A percentile compares a stretch with the other conserved stretches of the same genome.
Conservation (phyloP, 2,329 filamentous ascomycete species). For the Botrytis fabae region DNA sequence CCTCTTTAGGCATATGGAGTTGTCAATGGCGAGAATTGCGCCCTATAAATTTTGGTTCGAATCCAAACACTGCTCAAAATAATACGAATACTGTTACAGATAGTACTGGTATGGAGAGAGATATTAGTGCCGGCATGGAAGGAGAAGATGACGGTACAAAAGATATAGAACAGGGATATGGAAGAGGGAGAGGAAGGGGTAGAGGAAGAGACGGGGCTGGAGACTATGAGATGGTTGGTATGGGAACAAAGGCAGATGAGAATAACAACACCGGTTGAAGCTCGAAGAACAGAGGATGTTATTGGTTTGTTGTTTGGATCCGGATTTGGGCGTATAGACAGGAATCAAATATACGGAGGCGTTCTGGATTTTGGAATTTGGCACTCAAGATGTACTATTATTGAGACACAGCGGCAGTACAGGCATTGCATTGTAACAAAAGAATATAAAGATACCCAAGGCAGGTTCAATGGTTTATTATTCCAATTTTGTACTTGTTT, state of each 20-base stretch:
- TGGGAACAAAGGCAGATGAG: conserved; percentile 47
- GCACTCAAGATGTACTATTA: conserved; percentile 12
- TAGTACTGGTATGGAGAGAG: conserved; percentile 29
- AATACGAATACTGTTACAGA: conserved; percentile 19
- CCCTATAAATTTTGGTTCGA: conserved; percentile 79
- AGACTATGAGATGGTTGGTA: conserved; percentile 65
- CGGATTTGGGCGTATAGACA: conserved; percentile 27
- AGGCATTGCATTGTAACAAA: conserved; percentile 27
- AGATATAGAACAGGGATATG: conserved; percentile 42
- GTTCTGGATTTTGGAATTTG: not conserved
- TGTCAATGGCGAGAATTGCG: conserved; percentile 87
- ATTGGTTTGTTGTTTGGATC: conserved; percentile 11
- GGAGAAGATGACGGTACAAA: conserved; percentile 28
- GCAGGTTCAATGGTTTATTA: conserved; percentile 25
- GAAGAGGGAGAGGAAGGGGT: conserved; percentile 52
- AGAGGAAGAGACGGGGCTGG: conserved; percentile 56
- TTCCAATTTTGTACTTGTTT: conserved; percentile 24
- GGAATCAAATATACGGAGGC: conserved; percentile 21
- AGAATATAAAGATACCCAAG: conserved; percentile 30
- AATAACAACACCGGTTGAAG: conserved; percentile 26
- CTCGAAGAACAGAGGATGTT: conserved; percentile 4
- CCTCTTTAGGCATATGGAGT: conserved; percentile 78
- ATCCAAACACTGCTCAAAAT: conserved; percentile 43
- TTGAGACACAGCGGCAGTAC: conserved; percentile 4
- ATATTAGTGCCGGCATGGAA: conserved; percentile 30